These are phyloP conservation scores for Xylaria venustula DNA, from an alignment of 495 filamentous ascomycete species.

Conservation along the genomic window DNA sequence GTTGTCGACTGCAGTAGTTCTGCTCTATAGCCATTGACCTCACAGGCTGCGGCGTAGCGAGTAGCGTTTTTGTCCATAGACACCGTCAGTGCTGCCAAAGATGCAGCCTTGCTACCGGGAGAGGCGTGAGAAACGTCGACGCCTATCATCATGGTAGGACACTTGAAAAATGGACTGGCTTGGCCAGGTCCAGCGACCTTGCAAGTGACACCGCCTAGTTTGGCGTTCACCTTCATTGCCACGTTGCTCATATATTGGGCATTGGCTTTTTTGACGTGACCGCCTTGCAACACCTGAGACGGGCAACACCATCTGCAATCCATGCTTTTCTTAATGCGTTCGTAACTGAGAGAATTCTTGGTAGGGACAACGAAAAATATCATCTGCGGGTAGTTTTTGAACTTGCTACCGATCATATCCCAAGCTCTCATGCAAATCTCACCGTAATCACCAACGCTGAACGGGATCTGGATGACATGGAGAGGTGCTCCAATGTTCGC, in stretches of 20 bases:
- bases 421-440: constrained; percentile 25
- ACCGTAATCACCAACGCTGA: constrained; percentile 13
- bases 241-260: constrained; percentile 86
- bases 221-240: constrained; percentile 91
- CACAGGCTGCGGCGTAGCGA: constrained; percentile 70
- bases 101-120: constrained; percentile 57
- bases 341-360: constrained; percentile 65
- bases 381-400: constrained; percentile 50
- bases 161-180: constrained; percentile 38
- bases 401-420: constrained; percentile 6
- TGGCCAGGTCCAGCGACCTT: constrained; percentile 19
- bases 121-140: constrained; percentile 84
- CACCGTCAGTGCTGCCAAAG: constrained; percentile 83
- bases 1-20: constrained; percentile 71
- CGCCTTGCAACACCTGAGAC: constrained; percentile 67
- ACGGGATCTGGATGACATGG: neutral
- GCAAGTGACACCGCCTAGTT: constrained; percentile 79
- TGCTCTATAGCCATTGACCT: constrained; percentile 72
- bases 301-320: constrained; percentile 78
- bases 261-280: constrained; percentile 59
- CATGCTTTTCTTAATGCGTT: constrained; percentile 75
- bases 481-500: constrained; percentile 47
- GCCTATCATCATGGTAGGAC: constrained; percentile 73
- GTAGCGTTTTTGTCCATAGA: constrained; percentile 68
- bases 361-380: constrained; percentile 70